These are phyloP conservation scores for Lasiodiplodia gonubiensis DNA, from an alignment of 2,329 filamentous ascomycete species.

Conservation along the genomic window DNA sequence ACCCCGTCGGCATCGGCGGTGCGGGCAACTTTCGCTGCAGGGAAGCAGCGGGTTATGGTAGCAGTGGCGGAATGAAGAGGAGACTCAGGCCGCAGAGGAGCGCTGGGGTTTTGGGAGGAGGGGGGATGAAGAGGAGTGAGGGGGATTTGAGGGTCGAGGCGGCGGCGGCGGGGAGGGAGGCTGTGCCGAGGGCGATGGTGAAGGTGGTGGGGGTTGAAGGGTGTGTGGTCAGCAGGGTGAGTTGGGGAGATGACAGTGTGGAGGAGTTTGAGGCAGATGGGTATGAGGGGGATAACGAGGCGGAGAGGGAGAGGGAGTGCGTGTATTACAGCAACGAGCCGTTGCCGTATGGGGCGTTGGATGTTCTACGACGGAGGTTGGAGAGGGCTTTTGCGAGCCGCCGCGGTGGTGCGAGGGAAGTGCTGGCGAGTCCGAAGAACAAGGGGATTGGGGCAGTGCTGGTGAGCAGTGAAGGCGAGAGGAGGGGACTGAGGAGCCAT, in stretches of 20 bases:
- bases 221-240: not conserved
- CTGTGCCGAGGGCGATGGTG: not conserved
- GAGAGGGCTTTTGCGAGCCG: conserved; percentile 17
- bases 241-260: not conserved
- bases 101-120: not conserved
- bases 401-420: conserved; percentile 3
- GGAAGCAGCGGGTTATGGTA: not conserved
- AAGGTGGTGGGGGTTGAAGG: not conserved
- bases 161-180: not conserved
- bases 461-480: not conserved
- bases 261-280: not conserved
- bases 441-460: conserved; percentile 23
- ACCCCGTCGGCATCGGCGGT: conserved; percentile 34
- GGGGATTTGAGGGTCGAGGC: not conserved
- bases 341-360: conserved; percentile 33
- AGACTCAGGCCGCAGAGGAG: not conserved
- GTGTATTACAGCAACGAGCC: conserved; percentile 29
- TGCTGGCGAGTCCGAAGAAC: conserved; percentile 38
- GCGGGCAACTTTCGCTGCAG: conserved; percentile 32
- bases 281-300: not conserved
- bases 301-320: not conserved
- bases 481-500: conserved; percentile 19
- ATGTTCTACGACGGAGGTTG: conserved; percentile 33
- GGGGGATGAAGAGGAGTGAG: not conserved
- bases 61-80: not conserved